Evolutionary conservation across 352 stramenopile genomes (phyloP).

Genomic region (Pelagophyceae sp.): DNA sequence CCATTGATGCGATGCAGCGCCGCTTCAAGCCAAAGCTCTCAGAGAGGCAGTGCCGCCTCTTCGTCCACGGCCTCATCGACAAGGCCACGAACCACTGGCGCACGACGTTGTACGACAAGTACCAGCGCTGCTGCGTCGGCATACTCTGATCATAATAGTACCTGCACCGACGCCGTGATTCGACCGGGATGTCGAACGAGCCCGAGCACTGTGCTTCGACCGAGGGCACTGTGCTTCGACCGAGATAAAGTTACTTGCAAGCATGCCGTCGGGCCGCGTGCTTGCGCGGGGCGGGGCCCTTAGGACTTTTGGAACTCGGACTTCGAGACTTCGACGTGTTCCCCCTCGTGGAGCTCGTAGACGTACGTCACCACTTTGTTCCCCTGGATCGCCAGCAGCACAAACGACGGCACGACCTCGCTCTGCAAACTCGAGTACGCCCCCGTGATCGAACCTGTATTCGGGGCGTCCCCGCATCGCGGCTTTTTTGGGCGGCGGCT

Average conservation of each 20-base stretch:
- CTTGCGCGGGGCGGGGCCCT: not conserved
- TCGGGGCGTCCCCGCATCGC: no score
- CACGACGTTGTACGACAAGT: slow-evolving; percentile 90
- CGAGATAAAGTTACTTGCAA: not conserved
- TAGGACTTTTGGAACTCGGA: slow-evolving; percentile 10
- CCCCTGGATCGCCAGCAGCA: slow-evolving; percentile 93
- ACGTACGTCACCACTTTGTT: slow-evolving; percentile 91
- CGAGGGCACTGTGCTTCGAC: not conserved
- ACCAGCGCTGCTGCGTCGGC: slow-evolving; percentile 79
- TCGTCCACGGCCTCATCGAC: slow-evolving; percentile 89
- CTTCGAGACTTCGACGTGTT: slow-evolving; percentile 16
- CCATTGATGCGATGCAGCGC: slow-evolving; percentile 72
- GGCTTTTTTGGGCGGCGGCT: slow-evolving; percentile 5
- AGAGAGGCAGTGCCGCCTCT: slow-evolving; percentile 82
- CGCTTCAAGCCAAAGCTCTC: slow-evolving; percentile 85
- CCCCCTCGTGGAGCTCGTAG: slow-evolving; percentile 65
- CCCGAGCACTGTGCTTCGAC: not conserved
- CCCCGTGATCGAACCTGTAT: slow-evolving; percentile 81
- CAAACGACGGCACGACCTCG: slow-evolving; percentile 84
- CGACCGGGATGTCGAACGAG: not conserved
- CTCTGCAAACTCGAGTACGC: slow-evolving; percentile 68
- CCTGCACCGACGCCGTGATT: not conserved
- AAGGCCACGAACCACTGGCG: slow-evolving; percentile 90
- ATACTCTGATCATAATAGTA: slow-evolving; percentile 41
- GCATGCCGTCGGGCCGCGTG: not conserved